These are phyloP conservation scores for Scheffersomyces segobiensis DNA, from an alignment of 1,139 yeast genomes.

Conservation along the genomic window DNA sequence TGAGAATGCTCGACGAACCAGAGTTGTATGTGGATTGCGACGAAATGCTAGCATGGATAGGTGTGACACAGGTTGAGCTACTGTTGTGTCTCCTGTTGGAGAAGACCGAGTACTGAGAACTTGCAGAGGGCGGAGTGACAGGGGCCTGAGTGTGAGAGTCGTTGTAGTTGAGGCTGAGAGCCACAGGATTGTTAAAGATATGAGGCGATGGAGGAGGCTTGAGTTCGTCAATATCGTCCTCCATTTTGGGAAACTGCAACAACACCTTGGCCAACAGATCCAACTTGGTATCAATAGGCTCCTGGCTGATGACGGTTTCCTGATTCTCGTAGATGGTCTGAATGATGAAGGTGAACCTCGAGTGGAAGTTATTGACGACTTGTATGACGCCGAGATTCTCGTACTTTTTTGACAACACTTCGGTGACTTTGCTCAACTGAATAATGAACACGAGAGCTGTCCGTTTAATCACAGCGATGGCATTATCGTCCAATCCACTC, in stretches of 20 bases:
- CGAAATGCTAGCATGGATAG: slow-evolving; percentile 19
- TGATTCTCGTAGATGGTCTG: slow-evolving; percentile 28
- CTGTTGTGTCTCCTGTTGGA: slow-evolving; percentile 27
- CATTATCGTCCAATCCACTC: slow-evolving; percentile 45
- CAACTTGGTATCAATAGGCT: slow-evolving; percentile 18
- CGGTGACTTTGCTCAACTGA: slow-evolving; percentile 51
- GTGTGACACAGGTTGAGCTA: slow-evolving; percentile 30
- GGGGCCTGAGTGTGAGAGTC: slow-evolving; percentile 18
- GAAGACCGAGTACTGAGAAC: slow-evolving; percentile 41
- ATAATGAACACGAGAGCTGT: slow-evolving; percentile 47
- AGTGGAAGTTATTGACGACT: slow-evolving; percentile 36
- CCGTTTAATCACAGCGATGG: slow-evolving; percentile 45
- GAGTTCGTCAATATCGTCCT: slow-evolving; percentile 4
- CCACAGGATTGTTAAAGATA: neutral
- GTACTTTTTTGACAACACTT: slow-evolving; percentile 56
- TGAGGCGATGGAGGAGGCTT: slow-evolving; percentile 3
- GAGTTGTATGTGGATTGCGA: slow-evolving; percentile 2
- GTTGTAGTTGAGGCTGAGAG: slow-evolving; percentile 4
- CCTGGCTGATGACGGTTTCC: slow-evolving; percentile 13
- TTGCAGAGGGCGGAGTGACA: slow-evolving; percentile 44
- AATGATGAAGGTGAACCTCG: slow-evolving; percentile 24
- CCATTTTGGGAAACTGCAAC: slow-evolving; percentile 26
- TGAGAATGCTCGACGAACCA: slow-evolving; percentile 3
- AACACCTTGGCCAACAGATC: slow-evolving; percentile 26
- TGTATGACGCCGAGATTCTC: slow-evolving; percentile 44